Evolutionary conservation across 345 rosid species (phyloP), one percentile per base, ranked within the genome.

Genomic region (Arabidopsis suecica): DNA sequence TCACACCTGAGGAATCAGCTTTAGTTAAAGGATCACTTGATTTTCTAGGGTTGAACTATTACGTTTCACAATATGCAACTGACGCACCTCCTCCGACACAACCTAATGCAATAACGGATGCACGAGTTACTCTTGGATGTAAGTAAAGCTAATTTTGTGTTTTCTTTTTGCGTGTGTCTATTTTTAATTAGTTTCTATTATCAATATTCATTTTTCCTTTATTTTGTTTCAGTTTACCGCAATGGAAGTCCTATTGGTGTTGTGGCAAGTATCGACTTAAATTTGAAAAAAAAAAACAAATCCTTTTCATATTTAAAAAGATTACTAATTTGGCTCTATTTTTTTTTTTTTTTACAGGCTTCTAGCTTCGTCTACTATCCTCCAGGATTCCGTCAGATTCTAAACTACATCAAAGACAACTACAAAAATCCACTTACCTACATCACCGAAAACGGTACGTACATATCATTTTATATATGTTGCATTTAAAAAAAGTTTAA

Each of bases 31-130:
- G 73, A 44, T 75, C 82, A n/a, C 60, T 79, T 36, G 82, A 79
- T 65, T 79, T 75, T 51, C 58, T 79, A 8, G 79, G 82, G 14
- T 42, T 79, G 30, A 79, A 79, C 62, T 75, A 79, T 44, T 79
- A 75, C 42, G 33, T 65, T 55, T 70, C 80, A 38, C 71, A 65
- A 57, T 80, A 75, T 70, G 73, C 82, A 13, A 58, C 53, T 9
- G 47, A 74, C 25, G 28, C 72, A 23, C 62, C 72, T 36, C 47
- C 71, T 62, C 3, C 79, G 3, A 34, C 60, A 58, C 28, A 22
- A 22, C 68, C 54, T 20, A 64, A 16, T 36, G 74, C 16, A 44
- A 7, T 53, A 20, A 69, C 75, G 8, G 82, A 79, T 64, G 32
- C 71, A 44, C 48, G 62, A 55, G 72, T 74, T 63, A 64, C 47